These are phyloP conservation scores for Bothriochloa decipiens DNA, from an alignment of 176 grass and related monocot species.

Conservation along the genomic window DNA sequence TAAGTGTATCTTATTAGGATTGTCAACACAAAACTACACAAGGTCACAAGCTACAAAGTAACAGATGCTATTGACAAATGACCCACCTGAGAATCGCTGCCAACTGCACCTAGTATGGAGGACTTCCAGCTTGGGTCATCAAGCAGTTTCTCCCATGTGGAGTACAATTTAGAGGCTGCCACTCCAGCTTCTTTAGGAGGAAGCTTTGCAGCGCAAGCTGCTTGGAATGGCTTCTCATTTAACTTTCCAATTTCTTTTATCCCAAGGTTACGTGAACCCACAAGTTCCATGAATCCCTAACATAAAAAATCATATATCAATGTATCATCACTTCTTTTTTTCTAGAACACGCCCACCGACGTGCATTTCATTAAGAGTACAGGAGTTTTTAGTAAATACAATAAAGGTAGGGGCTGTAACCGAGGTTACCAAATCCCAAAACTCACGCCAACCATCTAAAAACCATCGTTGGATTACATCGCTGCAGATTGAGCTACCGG, in stretches of 20 bases:
- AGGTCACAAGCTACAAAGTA: neutral
- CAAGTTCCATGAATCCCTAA: neutral
- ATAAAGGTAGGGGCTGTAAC: too few species aligned
- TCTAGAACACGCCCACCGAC: too few species aligned
- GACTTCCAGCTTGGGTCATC: constrained; percentile 30
- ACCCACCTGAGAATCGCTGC: neutral
- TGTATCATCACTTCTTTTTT: neutral
- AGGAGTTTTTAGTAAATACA: too few species aligned
- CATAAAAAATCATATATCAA: neutral
- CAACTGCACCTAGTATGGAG: constrained; percentile 9
- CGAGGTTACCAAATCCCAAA: too few species aligned
- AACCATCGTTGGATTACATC: too few species aligned
- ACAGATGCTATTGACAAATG: neutral
- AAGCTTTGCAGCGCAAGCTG: neutral
- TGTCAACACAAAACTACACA: too few species aligned
- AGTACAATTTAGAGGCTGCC: neutral
- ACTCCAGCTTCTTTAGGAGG: neutral
- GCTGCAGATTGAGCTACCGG: too few species aligned
- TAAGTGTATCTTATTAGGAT: too few species aligned
- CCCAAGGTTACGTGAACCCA: neutral
- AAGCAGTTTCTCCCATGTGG: constrained; percentile 30
- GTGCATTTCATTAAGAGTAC: too few species aligned
- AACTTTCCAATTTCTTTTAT: constrained; percentile 38
- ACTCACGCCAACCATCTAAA: too few species aligned
- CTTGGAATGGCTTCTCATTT: constrained; percentile 21